Conservation (phyloP, 352 stramenopile genomes). For the Phytophthora nicotianae region DNA sequence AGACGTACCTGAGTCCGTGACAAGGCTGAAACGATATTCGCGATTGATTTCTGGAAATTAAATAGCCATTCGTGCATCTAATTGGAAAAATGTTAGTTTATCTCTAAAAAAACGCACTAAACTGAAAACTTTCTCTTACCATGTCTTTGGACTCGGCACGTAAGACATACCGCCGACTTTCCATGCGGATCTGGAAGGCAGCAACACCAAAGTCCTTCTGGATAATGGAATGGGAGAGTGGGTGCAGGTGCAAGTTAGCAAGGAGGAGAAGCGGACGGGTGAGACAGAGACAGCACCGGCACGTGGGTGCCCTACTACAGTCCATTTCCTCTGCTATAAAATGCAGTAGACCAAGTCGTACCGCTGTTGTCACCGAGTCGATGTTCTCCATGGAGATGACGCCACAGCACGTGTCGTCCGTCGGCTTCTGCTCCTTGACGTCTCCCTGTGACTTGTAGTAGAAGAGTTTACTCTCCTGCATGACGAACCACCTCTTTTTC, state of each 20-base stretch:
- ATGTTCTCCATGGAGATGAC: slow-evolving; percentile 85
- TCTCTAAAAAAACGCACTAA: not conserved
- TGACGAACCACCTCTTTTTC: slow-evolving; percentile 88
- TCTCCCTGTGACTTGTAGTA: slow-evolving; percentile 77
- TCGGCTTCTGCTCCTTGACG: slow-evolving; percentile 59
- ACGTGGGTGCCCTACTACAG: not conserved
- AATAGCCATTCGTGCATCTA: slow-evolving; percentile 92
- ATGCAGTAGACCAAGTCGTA: slow-evolving; percentile 35
- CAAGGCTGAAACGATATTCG: slow-evolving; percentile 82
- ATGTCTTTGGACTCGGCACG: slow-evolving; percentile 83
- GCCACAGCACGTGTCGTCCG: slow-evolving; percentile 64
- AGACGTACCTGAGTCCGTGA: slow-evolving; percentile 61
- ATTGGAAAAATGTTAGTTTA: slow-evolving; percentile 6
- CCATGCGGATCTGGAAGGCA: slow-evolving; percentile 84
- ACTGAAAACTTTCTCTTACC: slow-evolving; percentile 34
- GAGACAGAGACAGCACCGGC: slow-evolving; percentile 20
- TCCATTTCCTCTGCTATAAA: slow-evolving; percentile 11
- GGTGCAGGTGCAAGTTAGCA: slow-evolving; percentile 31
- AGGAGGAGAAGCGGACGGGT: slow-evolving; percentile 15
- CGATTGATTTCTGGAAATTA: slow-evolving; percentile 90
- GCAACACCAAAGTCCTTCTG: slow-evolving; percentile 85
- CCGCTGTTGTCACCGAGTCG: slow-evolving; percentile 84
- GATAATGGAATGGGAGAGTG: slow-evolving; percentile 13
- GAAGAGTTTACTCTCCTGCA: slow-evolving; percentile 85
- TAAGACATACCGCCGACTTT: slow-evolving; percentile 79